phyloP scores from a whole-genome alignment of 208 protist species.

The Jaenimonas drosophilae region DNA sequence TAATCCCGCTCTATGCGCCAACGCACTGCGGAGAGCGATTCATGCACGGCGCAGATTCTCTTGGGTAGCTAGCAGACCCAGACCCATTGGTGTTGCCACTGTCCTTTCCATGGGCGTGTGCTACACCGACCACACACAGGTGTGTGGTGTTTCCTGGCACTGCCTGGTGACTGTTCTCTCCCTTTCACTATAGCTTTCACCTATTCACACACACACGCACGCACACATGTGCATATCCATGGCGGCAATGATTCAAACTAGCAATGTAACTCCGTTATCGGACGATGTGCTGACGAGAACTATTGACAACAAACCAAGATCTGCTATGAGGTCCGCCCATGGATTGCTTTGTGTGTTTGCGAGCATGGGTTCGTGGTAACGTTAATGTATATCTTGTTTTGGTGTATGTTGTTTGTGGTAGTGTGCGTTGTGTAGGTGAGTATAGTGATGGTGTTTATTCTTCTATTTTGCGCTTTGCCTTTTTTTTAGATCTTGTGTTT shows the following conservation, averaged over 20 bases:
- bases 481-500: neutral
- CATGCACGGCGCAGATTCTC: constrained; percentile 45
- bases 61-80: too few species aligned
- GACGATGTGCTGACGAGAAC: constrained; percentile 48
- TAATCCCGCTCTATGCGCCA: constrained; percentile 21
- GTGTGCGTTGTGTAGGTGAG: neutral
- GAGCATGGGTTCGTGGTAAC: neutral
- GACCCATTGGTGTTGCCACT: too few species aligned
- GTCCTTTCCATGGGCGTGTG: too few species aligned
- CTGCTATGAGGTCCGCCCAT: constrained; percentile 39
- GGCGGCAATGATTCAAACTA: constrained; percentile 19
- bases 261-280: constrained; percentile 47
- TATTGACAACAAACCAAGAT: constrained; percentile 72
- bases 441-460: neutral
- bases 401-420: neutral
- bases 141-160: too few species aligned
- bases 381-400: neutral
- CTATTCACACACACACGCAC: neutral
- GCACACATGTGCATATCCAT: too few species aligned
- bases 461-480: neutral
- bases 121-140: too few species aligned
- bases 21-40: constrained; percentile 20
- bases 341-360: neutral
- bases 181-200: constrained; percentile 3
- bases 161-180: neutral